phyloP scores from a whole-genome alignment of 2,329 filamentous ascomycete genomes.

The Botrytis elliptica region DNA sequence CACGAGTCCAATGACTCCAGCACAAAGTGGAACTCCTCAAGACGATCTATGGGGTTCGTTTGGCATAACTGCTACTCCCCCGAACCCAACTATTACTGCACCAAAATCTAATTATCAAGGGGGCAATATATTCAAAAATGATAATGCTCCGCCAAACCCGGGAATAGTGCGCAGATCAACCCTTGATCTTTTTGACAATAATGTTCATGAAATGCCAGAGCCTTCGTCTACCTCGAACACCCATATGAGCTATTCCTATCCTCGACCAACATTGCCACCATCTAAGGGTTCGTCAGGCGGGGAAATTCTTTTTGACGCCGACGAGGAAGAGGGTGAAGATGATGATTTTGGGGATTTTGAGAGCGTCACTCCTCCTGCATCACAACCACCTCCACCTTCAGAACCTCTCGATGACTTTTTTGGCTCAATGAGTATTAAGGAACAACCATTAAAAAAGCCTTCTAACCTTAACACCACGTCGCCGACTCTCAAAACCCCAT shows the following conservation, averaged over 20 bases:
- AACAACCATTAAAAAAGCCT: slow-evolving; percentile 36
- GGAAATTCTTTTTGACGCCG: slow-evolving; percentile 42
- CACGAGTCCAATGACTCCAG: slow-evolving; percentile 21
- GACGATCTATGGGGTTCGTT: slow-evolving; percentile 38
- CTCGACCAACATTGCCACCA: slow-evolving; percentile 6
- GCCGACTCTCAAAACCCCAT: slow-evolving; percentile 32
- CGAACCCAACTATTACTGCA: slow-evolving; percentile 16
- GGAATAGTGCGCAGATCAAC: slow-evolving; percentile 32
- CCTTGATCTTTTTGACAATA: slow-evolving; percentile 33
- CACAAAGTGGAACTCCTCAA: slow-evolving; percentile 20
- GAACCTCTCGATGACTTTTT: slow-evolving; percentile 38
- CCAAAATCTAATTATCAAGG: slow-evolving; percentile 24
- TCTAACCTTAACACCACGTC: slow-evolving; percentile 40
- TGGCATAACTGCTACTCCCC: slow-evolving; percentile 25
- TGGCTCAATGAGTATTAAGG: slow-evolving; percentile 35
- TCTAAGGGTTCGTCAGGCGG: slow-evolving; percentile 27
- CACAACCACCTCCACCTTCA: slow-evolving; percentile 23
- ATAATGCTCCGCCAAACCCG: slow-evolving; percentile 22
- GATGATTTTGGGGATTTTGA: slow-evolving; percentile 71
- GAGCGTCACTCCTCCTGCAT: slow-evolving; percentile 45
- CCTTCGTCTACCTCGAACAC: slow-evolving; percentile 13
- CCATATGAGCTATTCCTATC: slow-evolving; percentile 12
- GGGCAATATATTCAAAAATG: slow-evolving; percentile 15
- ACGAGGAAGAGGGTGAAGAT: slow-evolving; percentile 48
- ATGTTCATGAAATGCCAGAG: slow-evolving; percentile 25